Evolutionary conservation across 116 monocot genomes (phyloP).

Genomic region (Phalaenopsis hybrid): DNA sequence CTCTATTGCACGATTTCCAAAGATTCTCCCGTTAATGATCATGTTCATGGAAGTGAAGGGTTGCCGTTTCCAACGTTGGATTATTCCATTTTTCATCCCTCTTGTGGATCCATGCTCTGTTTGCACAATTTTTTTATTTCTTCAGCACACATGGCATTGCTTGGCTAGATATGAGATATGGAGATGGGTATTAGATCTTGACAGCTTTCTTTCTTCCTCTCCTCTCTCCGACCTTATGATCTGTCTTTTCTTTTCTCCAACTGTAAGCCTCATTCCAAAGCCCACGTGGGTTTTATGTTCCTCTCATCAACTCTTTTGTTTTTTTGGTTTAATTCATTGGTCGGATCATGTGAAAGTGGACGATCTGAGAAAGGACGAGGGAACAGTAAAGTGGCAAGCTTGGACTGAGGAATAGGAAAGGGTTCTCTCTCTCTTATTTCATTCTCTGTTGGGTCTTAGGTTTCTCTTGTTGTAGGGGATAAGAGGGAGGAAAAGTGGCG

Average conservation of each 20-base stretch:
- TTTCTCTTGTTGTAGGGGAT: background rate
- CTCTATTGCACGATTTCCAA: background rate
- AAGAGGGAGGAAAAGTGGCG: background rate
- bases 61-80: slow-evolving; percentile 1
- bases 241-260: slow-evolving; percentile 8
- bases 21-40: background rate
- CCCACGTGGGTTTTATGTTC: background rate
- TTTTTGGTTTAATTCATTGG: background rate
- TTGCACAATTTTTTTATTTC: background rate
- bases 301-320: background rate
- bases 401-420: background rate
- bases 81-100: background rate
- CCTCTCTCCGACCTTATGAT: background rate
- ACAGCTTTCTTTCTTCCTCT: background rate
- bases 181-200: slow-evolving; percentile 8
- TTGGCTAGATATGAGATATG: background rate
- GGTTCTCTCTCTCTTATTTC: background rate
- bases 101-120: background rate
- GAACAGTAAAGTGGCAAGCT: background rate
- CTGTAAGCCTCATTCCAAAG: slow-evolving; percentile 6
- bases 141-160: background rate
- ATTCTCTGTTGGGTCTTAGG: background rate
- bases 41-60: background rate
- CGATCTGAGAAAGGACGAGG: background rate
- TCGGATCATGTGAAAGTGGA: background rate